Percentiles rank a stretch among this genome's conserved stretches.
These are phyloP conservation scores for Phlyctochytrium planicorne DNA, from an alignment of 192 early-diverging fungal species.

Conservation along the genomic window DNA sequence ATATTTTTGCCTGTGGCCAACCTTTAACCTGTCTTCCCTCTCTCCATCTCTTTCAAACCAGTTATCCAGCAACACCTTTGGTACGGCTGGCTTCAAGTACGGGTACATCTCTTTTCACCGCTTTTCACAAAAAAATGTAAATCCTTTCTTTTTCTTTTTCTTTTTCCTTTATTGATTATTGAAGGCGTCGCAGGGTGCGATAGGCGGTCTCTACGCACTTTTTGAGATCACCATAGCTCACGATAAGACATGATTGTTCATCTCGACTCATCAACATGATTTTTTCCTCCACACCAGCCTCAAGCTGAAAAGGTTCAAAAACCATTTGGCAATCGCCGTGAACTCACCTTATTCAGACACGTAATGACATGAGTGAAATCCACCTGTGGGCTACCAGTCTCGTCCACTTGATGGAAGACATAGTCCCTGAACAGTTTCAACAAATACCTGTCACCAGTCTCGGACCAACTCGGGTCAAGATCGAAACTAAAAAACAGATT, in stretches of 20 bases:
- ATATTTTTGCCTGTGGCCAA: too few species aligned
- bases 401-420: slow-evolving; percentile 94
- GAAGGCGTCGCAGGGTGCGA: not conserved
- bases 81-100: not conserved
- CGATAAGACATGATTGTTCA: slow-evolving; percentile 95
- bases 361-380: slow-evolving; percentile 92
- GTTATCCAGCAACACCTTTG: not conserved
- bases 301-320: slow-evolving; percentile 57
- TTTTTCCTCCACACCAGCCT: slow-evolving; percentile 91
- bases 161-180: not conserved
- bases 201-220: slow-evolving; percentile 68
- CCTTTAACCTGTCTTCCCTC: not conserved
- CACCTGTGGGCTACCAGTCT: slow-evolving; percentile 73
- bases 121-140: too few species aligned
- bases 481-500: slow-evolving; percentile 59
- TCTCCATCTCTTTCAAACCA: not conserved
- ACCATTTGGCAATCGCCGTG: not conserved
- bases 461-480: slow-evolving; percentile 91
- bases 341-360: slow-evolving; percentile 90
- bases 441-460: slow-evolving; percentile 97
- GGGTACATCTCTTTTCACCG: not conserved
- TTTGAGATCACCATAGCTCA: slow-evolving; percentile 94
- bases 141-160: not conserved
- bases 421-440: slow-evolving; percentile 98
- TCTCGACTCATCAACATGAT: slow-evolving; percentile 95